Evolutionary conservation across 805 yeast species (phyloP).

Genomic region (Teunomyces atbi): DNA sequence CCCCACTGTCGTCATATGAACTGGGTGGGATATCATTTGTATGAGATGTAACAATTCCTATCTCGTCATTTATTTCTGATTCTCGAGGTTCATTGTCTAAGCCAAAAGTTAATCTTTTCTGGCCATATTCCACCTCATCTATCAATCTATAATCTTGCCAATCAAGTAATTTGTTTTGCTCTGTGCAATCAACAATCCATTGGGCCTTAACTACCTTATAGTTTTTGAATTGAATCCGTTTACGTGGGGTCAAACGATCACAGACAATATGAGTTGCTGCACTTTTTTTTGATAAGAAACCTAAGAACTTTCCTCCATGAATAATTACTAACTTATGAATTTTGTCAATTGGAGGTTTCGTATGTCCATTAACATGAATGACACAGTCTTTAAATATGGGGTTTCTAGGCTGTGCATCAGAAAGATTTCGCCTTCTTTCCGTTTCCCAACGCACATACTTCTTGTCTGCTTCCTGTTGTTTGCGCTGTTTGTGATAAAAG

Average conservation of each 20-base stretch:
- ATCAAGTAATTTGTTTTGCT: constrained; percentile 45
- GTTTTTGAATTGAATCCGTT: constrained; percentile 59
- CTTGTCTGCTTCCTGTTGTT: constrained; percentile 60
- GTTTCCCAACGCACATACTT: constrained; percentile 50
- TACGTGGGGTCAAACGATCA: constrained; percentile 72
- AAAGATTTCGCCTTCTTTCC: constrained; percentile 25
- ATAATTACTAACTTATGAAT: constrained; percentile 68
- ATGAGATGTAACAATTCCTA: not conserved
- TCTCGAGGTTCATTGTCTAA: constrained; percentile 3
- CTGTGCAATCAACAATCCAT: constrained; percentile 75
- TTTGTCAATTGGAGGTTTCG: constrained; percentile 73
- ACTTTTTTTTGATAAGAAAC: constrained; percentile 66
- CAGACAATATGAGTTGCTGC: constrained; percentile 85
- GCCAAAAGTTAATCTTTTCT: constrained; percentile 30
- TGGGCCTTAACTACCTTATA: constrained; percentile 76
- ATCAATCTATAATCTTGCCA: constrained; percentile 70
- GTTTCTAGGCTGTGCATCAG: constrained; percentile 11
- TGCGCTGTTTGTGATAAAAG: constrained; percentile 55
- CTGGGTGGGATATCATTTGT: not conserved
- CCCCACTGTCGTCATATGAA: not conserved
- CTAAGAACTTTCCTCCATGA: constrained; percentile 78
- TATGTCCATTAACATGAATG: constrained; percentile 86
- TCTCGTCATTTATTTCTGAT: not conserved
- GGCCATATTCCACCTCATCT: constrained; percentile 53
- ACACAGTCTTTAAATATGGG: constrained; percentile 60